Base-by-base conservation (phyloP, 1,139 yeast species). In the Pichia kudriavzevii region DNA sequence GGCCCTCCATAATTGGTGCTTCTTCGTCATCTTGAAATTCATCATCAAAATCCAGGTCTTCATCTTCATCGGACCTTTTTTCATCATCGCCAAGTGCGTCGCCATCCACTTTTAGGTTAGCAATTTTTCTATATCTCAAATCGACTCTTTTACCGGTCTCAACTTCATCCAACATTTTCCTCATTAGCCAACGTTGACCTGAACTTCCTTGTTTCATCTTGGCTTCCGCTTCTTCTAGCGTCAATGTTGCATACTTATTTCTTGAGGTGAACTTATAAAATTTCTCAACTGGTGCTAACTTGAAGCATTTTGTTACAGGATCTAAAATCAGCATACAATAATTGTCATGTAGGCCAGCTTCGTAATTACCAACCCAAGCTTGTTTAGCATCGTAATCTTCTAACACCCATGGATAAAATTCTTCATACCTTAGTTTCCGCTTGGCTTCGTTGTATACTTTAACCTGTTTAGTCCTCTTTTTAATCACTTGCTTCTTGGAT, bases 11-110 rank as follows among this genome's bases (percentile, higher is more conserved):
- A 41, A 88, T 83, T 20, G 98, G 98, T 1, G 97, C 97, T 58
- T 91, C 98, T 61, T 91, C 98, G 58, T 91, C 98, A 59, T 91
- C 98, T 16, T 94, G 97, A 60, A 91, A 91, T 56, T 88, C 97
- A 56, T 91, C 98, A 47, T 91, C 96, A 52, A 72, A 93, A 62
- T 91, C 98, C 48, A 88, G 63, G 54, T 88, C 97, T 47, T 88
- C 96, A 46, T 83, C 88, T 19, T 42, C 45, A 44, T 85, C 95
- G 8, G 85, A 79, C 48, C 78, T 85, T 44, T 78, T 61, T 4
- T 41, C 63, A 32, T 69, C 79, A 27, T 66, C 72, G 13, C 64
- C 66, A 17, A 61, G 64, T 2, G 75, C 76, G 0, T 87, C 59
- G 51, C 20, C 58, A 52, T 27, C 60, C 55, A 29, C 59, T 10